Conservation (phyloP, 257 asterid species). For the Solanum dulcamara region DNA sequence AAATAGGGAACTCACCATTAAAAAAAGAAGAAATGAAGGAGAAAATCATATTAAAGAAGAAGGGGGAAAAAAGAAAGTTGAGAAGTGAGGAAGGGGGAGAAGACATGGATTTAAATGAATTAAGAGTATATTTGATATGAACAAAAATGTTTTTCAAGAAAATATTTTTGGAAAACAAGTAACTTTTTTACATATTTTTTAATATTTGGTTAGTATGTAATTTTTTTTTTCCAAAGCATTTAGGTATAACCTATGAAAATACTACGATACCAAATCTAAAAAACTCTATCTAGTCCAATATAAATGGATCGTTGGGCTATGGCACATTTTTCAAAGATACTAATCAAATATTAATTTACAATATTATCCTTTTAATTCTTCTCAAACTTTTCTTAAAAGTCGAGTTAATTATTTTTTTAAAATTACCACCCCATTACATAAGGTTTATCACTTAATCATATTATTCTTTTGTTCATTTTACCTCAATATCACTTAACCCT, state of each 20-base stretch:
- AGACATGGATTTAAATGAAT: background rate
- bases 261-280: background rate
- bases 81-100: too few species aligned
- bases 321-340: too few species aligned
- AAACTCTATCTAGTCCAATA: too few species aligned
- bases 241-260: background rate
- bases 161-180: too few species aligned
- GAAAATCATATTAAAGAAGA: too few species aligned
- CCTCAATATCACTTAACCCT: background rate
- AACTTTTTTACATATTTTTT: rapidly evolving
- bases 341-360: background rate
- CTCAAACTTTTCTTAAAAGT: too few species aligned
- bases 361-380: background rate
- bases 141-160: too few species aligned
- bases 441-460: background rate
- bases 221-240: background rate
- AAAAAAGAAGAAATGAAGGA: background rate
- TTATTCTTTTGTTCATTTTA: background rate
- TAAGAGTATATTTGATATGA: background rate
- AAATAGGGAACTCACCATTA: background rate
- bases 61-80: background rate
- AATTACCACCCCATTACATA: too few species aligned
- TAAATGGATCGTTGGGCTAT: background rate
- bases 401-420: too few species aligned
- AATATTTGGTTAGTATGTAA: too few species aligned